A percentile compares a stretch with the other conserved stretches of the same genome.
phyloP scores from a whole-genome alignment of 2,329 filamentous ascomycete species.

The Sporothrix schenckii region DNA sequence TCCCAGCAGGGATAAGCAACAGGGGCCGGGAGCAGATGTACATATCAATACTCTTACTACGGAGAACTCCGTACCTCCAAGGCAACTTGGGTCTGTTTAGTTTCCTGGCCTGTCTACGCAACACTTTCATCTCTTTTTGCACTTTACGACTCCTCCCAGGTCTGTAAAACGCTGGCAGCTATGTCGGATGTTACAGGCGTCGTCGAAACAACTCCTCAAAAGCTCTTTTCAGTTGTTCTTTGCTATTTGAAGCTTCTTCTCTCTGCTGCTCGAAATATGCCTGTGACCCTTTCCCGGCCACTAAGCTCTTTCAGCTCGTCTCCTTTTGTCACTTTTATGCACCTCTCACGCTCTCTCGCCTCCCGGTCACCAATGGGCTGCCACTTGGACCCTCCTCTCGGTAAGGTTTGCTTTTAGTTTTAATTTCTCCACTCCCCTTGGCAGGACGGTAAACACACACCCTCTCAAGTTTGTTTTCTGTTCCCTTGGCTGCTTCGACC shows the following conservation, averaged over 20 bases:
- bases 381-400: constrained; percentile 9
- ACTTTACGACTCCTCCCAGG: background rate
- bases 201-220: background rate
- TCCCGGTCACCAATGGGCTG: constrained; percentile 14
- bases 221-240: background rate
- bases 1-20: constrained; percentile 5
- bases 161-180: background rate
- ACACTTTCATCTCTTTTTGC: background rate
- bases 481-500: too few relatives aligned
- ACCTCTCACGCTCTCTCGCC: constrained; percentile 17
- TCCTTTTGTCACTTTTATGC: constrained; percentile 11
- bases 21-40: background rate
- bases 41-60: background rate
- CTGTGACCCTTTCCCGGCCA: background rate
- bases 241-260: background rate
- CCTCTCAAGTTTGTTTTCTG: background rate
- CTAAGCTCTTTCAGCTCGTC: constrained; percentile 22
- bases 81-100: background rate
- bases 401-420: constrained; percentile 8
- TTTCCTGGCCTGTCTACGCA: background rate
- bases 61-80: background rate
- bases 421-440: constrained; percentile 4
- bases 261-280: background rate
- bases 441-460: background rate
- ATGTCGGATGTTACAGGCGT: background rate